Evolutionary conservation across 306 rosid species (phyloP), one percentile per base, ranked within the genome.

Genomic region (Fragaria iinumae): DNA sequence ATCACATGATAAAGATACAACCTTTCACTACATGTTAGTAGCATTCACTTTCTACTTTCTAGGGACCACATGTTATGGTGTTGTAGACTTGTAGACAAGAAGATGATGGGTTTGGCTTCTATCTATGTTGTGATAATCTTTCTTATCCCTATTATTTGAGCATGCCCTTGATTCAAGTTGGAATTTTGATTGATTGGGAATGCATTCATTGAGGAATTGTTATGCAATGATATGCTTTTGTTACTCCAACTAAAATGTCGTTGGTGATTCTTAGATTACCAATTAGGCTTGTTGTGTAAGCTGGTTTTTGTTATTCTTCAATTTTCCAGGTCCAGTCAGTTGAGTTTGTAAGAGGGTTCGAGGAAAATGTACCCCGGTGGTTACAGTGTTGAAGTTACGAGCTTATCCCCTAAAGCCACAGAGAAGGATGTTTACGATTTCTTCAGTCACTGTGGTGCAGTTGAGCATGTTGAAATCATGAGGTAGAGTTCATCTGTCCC

Each of bases 381-480:
- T 67, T 95, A 89, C 86, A 84, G 91, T 67, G 96, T 90, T 78
- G 93, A 88, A 86, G 88, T 90, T 71, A 88, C 97, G 48, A 82
- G 84, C 87, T 83, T 92, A 75, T 92, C 98, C 47, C 88, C 97
- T 32, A 81, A 83, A 66, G 96, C 93, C 57, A 82, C 96, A 1
- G 97, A 92, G 80, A 76, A 78, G 57, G 97, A 95, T 78, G 89
- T 95, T 74, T 77, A 70, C 20, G 85, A 87, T 2, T 95, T 95
- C 78, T 95, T 95, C 32, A 36, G 89, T 53, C 86, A 95, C 67
- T 90, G 97, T 70, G 99, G 99, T 57, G 75, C 78, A 41, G 83
- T 92, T 78, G 97, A 95, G 83, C 86, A 84, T 55, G 86, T 92
- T 53, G 99, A 92, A 77, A 80, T 95, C 73, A 73, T 90, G 86